A percentile compares a stretch with the other conserved stretches of the same genome.
Evolutionary conservation across 768 basidiomycete species (phyloP).

Genomic region (Naganishia randhawae): DNA sequence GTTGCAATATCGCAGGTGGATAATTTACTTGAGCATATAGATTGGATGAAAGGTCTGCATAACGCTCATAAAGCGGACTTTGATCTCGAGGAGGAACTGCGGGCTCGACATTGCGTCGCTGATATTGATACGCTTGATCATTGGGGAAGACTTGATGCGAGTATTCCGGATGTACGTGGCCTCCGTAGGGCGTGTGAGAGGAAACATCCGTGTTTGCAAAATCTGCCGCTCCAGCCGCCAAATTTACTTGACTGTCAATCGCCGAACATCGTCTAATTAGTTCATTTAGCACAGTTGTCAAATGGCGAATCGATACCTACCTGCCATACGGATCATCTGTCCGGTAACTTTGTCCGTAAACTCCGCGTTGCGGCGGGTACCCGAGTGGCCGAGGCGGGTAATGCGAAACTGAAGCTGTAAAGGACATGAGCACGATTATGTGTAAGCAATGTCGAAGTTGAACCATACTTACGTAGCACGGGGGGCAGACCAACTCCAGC

Average conservation of each 20-base stretch:
- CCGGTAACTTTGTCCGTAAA: not conserved
- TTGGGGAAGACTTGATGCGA: not conserved
- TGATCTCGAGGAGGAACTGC: not conserved
- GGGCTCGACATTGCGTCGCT: not conserved
- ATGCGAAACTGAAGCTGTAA: not conserved
- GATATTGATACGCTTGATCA: not conserved
- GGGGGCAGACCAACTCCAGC: slow-evolving; percentile 13
- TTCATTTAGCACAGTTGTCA: not conserved
- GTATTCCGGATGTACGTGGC: not conserved
- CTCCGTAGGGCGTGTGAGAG: not conserved
- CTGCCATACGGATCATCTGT: slow-evolving; percentile 11
- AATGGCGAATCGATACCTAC: not conserved
- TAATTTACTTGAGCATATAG: not conserved
- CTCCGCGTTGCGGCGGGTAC: not conserved
- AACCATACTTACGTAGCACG: not conserved
- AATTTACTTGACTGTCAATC: not conserved
- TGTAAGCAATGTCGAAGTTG: no score
- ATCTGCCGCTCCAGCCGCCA: not conserved
- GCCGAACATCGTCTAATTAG: not conserved
- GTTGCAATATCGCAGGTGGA: not conserved
- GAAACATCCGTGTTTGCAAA: not conserved
- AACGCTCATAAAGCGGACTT: not conserved
- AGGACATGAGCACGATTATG: not conserved
- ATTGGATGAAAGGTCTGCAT: not conserved
- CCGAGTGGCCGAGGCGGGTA: not conserved